Conservation (phyloP, 148 eudicot species). For the Chenopodium berlandieri region DNA sequence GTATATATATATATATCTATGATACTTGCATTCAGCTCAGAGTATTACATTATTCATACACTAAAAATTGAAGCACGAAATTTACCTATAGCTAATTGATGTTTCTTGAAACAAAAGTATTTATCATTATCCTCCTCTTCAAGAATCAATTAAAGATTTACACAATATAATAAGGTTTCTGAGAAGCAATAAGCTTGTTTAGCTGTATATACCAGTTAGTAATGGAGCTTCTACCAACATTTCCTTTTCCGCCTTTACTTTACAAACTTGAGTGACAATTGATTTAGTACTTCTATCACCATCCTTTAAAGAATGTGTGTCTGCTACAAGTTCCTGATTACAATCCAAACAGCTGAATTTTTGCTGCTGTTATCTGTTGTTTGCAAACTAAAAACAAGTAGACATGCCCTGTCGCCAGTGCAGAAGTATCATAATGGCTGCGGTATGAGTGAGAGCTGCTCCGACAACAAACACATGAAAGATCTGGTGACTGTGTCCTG, state of each 20-base stretch:
- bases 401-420: conserved; percentile 56
- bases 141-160: background rate
- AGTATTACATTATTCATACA: background rate
- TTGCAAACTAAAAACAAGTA: conserved; percentile 28
- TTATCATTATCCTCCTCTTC: background rate
- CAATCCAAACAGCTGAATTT: background rate
- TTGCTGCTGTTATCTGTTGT: background rate
- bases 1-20: background rate
- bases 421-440: conserved; percentile 58
- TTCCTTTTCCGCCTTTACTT: background rate
- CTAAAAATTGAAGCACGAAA: background rate
- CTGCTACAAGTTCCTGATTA: background rate
- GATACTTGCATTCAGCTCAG: background rate
- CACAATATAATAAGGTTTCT: background rate
- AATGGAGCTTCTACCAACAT: background rate
- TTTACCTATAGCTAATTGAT: background rate
- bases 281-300: background rate
- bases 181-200: no score
- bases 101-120: background rate
- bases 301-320: background rate
- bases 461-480: conserved; percentile 84
- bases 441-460: conserved; percentile 68
- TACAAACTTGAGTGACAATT: conserved; percentile 16
- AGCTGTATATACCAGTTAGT: no score
- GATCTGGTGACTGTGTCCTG: conserved; percentile 92